These are phyloP conservation scores for Mortierella sp. DNA, from an alignment of 371 early-diverging fungal species.

Conservation along the genomic window DNA sequence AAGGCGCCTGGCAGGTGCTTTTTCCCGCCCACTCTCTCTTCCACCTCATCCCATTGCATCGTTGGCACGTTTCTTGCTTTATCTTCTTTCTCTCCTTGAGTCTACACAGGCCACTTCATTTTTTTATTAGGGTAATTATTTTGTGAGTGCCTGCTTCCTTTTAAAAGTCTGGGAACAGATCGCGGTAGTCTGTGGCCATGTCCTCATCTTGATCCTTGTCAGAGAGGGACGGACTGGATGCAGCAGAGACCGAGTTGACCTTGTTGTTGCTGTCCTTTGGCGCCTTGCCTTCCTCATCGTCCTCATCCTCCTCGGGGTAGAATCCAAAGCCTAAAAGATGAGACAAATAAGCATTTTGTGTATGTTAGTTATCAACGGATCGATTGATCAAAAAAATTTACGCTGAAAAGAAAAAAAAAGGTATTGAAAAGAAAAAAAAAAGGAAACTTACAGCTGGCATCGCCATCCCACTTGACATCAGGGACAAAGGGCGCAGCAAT, in stretches of 20 bases:
- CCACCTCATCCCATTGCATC: too few species aligned
- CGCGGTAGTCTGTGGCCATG: constrained; percentile 14
- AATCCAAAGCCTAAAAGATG: constrained; percentile 45
- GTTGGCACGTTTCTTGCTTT: too few species aligned
- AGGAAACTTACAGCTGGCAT: constrained; percentile 64
- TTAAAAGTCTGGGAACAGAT: constrained; percentile 29
- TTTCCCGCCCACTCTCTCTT: background rate
- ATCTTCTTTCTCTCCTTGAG: background rate
- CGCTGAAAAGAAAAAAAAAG: background rate
- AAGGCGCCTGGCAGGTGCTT: too few species aligned
- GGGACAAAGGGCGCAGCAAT: constrained; percentile 80
- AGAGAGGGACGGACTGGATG: background rate
- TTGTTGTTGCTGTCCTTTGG: constrained; percentile 9
- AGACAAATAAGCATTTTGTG: background rate
- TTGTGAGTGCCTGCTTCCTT: background rate
- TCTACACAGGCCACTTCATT: background rate
- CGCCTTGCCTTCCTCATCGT: constrained; percentile 26
- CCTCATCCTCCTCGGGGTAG: constrained; percentile 46
- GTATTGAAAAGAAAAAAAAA: background rate
- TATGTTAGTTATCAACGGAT: background rate
- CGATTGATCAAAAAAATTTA: background rate
- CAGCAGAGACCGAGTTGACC: constrained; percentile 8
- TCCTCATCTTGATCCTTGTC: constrained; percentile 16
- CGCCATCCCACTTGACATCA: constrained; percentile 69
- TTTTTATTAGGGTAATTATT: background rate